Conservation (phyloP, 225 moss, liverwort and hornwort genomes). For the Marchantia paleacea region DNA sequence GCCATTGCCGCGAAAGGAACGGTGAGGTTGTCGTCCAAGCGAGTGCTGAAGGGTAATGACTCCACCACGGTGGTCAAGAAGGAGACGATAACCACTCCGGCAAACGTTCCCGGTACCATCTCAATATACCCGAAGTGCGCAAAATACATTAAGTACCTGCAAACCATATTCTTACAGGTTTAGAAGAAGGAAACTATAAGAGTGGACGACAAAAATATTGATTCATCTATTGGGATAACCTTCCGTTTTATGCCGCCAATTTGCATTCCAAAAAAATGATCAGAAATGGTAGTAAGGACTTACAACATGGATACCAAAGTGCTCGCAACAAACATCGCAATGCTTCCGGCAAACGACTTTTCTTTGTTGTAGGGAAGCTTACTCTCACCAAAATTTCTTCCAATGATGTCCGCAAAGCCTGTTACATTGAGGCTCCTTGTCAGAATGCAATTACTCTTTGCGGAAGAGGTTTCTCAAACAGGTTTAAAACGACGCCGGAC, state of each 20-base stretch:
- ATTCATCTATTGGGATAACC: too few relatives aligned
- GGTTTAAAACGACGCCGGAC: too few relatives aligned
- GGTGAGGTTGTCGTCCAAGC: constrained; percentile 74
- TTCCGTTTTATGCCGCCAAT: too few relatives aligned
- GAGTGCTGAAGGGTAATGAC: constrained; percentile 64
- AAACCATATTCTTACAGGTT: background rate
- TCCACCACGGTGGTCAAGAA: constrained; percentile 60
- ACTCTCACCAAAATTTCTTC: constrained; percentile 52
- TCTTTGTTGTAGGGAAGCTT: constrained; percentile 66
- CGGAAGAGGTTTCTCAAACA: too few relatives aligned
- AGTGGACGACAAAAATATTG: too few relatives aligned
- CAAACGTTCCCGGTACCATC: constrained; percentile 46
- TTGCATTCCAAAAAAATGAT: too few relatives aligned
- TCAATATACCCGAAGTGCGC: constrained; percentile 63
- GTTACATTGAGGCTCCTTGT: constrained; percentile 10
- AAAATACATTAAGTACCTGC: constrained; percentile 66
- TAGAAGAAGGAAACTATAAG: too few relatives aligned
- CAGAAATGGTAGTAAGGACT: constrained; percentile 17
- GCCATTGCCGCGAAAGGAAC: constrained; percentile 67
- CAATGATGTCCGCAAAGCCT: constrained; percentile 86
- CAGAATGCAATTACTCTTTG: background rate
- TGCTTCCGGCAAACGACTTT: constrained; percentile 60
- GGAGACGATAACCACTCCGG: constrained; percentile 50
- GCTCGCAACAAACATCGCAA: constrained; percentile 58
- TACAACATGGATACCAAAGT: constrained; percentile 63